Evolutionary conservation across 108 stramenopile genomes (phyloP).

Genomic region (Aurantiochytrium sp.): DNA sequence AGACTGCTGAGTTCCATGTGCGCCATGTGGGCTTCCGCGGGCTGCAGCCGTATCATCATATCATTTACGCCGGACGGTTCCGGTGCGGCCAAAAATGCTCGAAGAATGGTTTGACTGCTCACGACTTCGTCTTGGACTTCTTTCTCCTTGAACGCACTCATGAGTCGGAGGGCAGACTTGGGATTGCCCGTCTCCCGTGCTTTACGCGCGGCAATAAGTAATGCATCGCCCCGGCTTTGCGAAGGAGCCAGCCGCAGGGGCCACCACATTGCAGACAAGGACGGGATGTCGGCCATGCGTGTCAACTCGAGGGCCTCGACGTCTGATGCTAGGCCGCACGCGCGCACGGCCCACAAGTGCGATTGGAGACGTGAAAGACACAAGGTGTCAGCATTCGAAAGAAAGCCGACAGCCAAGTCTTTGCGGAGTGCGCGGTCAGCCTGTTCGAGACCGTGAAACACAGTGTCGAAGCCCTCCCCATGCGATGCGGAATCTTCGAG

Average conservation of each 20-base stretch:
- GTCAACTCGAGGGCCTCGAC: neutral
- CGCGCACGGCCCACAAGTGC: neutral
- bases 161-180: neutral
- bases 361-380: neutral
- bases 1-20: neutral
- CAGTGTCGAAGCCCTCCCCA: no score
- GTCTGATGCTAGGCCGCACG: neutral
- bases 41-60: neutral
- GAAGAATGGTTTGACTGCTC: neutral
- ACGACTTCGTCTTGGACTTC: neutral
- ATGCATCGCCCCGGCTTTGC: neutral
- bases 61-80: neutral
- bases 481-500: neutral
- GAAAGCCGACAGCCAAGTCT: neutral
- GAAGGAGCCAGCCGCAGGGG: neutral
- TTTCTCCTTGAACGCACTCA: neutral
- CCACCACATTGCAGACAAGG: neutral
- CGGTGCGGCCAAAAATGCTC: neutral
- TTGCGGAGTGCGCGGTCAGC: neutral
- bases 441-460: neutral
- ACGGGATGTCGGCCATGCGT: neutral
- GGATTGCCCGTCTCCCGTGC: neutral
- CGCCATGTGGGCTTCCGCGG: neutral
- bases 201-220: neutral
- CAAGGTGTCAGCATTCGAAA: neutral